phyloP scores from a whole-genome alignment of 768 basidiomycete species.

The Coprinopsis sp. region DNA sequence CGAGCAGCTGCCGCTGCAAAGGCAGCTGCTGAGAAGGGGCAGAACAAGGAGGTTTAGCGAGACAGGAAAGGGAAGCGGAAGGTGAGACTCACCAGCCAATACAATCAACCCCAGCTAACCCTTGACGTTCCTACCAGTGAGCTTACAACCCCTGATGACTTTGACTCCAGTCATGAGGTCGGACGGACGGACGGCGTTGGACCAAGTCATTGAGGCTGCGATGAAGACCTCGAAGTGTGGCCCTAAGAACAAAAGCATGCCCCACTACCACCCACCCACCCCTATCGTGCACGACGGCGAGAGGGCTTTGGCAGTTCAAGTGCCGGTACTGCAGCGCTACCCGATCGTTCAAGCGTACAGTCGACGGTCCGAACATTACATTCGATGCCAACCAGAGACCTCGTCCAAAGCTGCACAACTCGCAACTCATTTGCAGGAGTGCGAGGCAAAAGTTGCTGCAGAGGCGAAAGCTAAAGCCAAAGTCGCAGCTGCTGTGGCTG shows the following conservation, averaged over 20 bases:
- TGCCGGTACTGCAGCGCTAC: slow-evolving; percentile 9
- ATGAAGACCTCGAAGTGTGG: not conserved
- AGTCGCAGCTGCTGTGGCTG: not conserved
- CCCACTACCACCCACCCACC: not conserved
- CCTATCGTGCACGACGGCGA: not conserved
- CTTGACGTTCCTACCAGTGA: not conserved
- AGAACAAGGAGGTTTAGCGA: too few relatives aligned
- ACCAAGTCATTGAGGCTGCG: not conserved
- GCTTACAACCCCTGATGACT: not conserved
- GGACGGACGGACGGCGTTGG: slow-evolving; percentile 7
- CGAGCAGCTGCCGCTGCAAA: not conserved
- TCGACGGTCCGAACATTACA: not conserved
- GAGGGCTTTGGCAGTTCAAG: slow-evolving; percentile 7
- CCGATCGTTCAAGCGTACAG: slow-evolving; percentile 5
- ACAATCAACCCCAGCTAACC: too few relatives aligned
- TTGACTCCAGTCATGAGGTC: slow-evolving; percentile 10
- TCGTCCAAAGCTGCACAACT: slow-evolving; percentile 20
- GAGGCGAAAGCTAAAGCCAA: slow-evolving; percentile 24
- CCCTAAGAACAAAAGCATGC: not conserved
- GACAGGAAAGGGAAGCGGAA: not conserved
- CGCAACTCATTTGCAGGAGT: slow-evolving; percentile 15
- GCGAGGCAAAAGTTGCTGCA: slow-evolving; percentile 28
- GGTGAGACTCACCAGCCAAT: not conserved
- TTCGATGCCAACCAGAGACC: slow-evolving; percentile 11
- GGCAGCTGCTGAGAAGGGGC: too few relatives aligned